Evolutionary conservation across 768 basidiomycete genomes (phyloP), one percentile per base, ranked within the genome.

Genomic region (Psilocybe tampanensis): DNA sequence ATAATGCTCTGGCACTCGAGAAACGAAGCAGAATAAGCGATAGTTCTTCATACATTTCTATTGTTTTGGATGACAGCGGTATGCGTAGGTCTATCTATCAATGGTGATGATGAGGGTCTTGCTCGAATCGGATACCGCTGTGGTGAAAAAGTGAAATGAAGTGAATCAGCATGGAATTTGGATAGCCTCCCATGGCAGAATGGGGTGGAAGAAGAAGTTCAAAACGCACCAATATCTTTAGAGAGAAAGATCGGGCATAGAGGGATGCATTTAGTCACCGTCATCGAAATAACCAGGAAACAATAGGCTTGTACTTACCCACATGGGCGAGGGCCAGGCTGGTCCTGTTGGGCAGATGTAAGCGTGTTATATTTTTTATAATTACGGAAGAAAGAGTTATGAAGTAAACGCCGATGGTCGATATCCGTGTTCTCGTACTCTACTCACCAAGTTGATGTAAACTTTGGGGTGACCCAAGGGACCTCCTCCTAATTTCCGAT

Each of bases 391-490:
- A n/a, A 22, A 47, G 33, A 33, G 33, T 41, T 29, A 49, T 12
- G 39, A 42, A 56, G 33, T 18, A 24, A 55, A 36, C 21, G 42
- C 3, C 21, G 8, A 42, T 34, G 45, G 8, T 13, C 13, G 24
- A 39, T 15, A n/a, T 24, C 39, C 29, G 17, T 54, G 21, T 29
- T 52, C 42, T 42, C n/a, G n/a, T n/a, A n/a, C n/a, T 41, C 17
- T 39, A 76, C 90, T 58, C 64, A 94, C 95, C 70, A 99, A 72
- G 77, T 98, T 98, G 72, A 99, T 94, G 68, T 84, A 98, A 58
- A 98, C 86, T 78, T 94, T 95, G 5, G 97, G 97, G 70, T 99
- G 97, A 21, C 97, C 97, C 24, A 99, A 82, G 42, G 97, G 85
- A 11, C 96, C 97, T 69, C 87, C 89, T 74, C 96, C 96, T 98